Conservation (phyloP, 495 filamentous ascomycete species). For the Amniculicola lignicola region DNA sequence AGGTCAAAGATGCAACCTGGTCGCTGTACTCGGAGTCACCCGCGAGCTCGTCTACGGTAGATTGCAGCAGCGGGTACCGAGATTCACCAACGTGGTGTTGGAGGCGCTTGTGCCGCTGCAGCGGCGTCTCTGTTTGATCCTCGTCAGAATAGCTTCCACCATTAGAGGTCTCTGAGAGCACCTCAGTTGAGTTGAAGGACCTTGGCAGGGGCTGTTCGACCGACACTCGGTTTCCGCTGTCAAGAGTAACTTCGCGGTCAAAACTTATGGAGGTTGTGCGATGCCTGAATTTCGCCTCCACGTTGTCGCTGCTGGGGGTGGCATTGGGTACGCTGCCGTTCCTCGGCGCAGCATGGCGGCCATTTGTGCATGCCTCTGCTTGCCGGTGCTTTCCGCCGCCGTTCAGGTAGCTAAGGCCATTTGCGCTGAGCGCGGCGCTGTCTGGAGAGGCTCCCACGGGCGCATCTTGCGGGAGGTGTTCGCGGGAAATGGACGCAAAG, state of each 20-base stretch:
- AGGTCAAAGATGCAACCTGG: constrained; percentile 56
- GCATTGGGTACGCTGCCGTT: neutral
- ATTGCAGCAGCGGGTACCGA: constrained; percentile 34
- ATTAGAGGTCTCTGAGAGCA: constrained; percentile 21
- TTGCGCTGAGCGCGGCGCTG: neutral
- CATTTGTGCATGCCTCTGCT: constrained; percentile 5
- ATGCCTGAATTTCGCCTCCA: constrained; percentile 24
- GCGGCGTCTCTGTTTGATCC: constrained; percentile 17
- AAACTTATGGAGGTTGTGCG: constrained; percentile 45
- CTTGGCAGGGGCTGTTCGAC: constrained; percentile 41
- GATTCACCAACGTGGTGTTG: constrained; percentile 23
- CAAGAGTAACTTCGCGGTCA: constrained; percentile 42
- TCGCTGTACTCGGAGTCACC: constrained; percentile 23
- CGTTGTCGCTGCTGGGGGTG: constrained; percentile 13
- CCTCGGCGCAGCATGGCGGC: neutral
- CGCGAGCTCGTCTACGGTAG: constrained; percentile 32
- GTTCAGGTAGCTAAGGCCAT: neutral
- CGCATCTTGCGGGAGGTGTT: constrained; percentile 18
- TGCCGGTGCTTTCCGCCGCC: constrained; percentile 9
- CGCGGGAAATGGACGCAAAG: constrained; percentile 32
- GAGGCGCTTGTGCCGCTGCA: constrained; percentile 16
- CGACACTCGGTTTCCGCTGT: constrained; percentile 38
- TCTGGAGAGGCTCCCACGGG: neutral
- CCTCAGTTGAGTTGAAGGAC: constrained; percentile 8
- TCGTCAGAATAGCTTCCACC: constrained; percentile 26